phyloP scores from a whole-genome alignment of 176 grass and related monocot species.

The Alloteropsis semialata region DNA sequence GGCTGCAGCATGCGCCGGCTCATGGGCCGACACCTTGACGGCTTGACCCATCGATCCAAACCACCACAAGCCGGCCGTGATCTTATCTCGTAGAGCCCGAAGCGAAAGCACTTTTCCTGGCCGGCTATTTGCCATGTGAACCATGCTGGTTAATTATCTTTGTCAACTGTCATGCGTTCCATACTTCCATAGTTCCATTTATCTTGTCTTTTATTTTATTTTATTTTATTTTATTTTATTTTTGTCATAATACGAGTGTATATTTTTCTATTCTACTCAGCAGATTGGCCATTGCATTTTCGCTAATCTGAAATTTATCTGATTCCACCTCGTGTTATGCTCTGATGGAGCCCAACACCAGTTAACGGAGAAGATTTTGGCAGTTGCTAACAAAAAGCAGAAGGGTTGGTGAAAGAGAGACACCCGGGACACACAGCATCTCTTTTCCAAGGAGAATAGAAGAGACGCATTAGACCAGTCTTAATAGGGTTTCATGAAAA shows the following conservation, averaged over 20 bases:
- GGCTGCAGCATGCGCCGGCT: neutral
- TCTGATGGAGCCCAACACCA: neutral
- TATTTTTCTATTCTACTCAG: no score
- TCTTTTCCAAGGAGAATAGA: no score
- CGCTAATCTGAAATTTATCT: neutral
- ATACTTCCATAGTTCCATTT: neutral
- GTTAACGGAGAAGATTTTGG: neutral
- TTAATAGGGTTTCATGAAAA: no score
- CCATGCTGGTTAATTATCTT: neutral
- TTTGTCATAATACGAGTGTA: neutral
- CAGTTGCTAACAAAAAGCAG: neutral
- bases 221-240: no score
- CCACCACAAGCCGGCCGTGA: neutral
- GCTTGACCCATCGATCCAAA: neutral
- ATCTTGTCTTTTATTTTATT: neutral
- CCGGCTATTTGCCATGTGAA: neutral
- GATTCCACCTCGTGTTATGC: neutral
- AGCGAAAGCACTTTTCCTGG: neutral
- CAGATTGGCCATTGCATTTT: neutral
- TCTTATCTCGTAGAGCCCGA: neutral
- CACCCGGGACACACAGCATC: neutral
- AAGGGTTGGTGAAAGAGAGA: neutral
- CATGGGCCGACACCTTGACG: conserved; percentile 33
- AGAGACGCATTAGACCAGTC: no score
- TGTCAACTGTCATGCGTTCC: neutral